Conservation (phyloP, 2,329 filamentous ascomycete species). For the Epichloe sibirici region DNA sequence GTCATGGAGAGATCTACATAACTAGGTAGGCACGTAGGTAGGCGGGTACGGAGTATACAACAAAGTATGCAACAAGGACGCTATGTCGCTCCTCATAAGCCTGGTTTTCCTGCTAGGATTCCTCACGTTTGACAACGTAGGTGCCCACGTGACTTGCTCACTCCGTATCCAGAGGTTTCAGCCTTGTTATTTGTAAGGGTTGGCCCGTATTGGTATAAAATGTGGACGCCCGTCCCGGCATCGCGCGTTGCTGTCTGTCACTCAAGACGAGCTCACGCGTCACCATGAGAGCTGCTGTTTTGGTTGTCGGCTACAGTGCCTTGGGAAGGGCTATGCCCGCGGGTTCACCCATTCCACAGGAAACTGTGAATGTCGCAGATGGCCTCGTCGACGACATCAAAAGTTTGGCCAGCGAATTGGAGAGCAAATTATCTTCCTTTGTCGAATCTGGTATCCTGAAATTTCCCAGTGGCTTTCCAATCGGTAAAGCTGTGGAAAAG, state of each 20-base stretch:
- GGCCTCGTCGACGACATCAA: slow-evolving; percentile 26
- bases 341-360: neutral
- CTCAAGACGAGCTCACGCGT: neutral
- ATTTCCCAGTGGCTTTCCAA: slow-evolving; percentile 56
- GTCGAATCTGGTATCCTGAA: slow-evolving; percentile 53
- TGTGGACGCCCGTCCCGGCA: neutral
- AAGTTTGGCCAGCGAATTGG: slow-evolving; percentile 38
- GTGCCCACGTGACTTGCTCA: neutral
- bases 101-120: neutral
- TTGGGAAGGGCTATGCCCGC: neutral
- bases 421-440: slow-evolving; percentile 44
- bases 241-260: neutral
- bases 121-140: neutral
- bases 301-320: slow-evolving; percentile 1
- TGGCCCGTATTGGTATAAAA: too few species aligned
- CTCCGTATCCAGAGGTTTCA: too few species aligned
- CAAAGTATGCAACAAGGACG: too few species aligned
- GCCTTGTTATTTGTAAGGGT: neutral
- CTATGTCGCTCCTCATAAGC: too few species aligned
- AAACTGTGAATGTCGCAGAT: neutral
- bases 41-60: too few species aligned
- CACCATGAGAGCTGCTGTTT: slow-evolving; percentile 1
- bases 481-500: slow-evolving; percentile 45
- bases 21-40: too few species aligned
- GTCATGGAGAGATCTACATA: too few species aligned